Base-by-base conservation (phyloP, 2,329 filamentous ascomycete species). In the Catunica adiposa region DNA sequence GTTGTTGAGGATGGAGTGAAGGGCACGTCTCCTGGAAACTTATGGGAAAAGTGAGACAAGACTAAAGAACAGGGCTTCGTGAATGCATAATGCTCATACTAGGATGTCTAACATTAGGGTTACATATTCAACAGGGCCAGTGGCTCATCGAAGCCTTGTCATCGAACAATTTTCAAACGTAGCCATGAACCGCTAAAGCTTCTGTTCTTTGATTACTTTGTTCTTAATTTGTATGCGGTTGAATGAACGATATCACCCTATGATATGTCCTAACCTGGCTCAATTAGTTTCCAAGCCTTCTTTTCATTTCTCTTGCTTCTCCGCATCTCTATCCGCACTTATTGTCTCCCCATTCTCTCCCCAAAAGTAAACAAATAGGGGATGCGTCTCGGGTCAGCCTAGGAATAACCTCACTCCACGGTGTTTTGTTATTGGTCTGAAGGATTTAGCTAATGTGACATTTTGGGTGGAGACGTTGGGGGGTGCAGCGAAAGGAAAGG, bases 391-490 rank as follows among this genome's bases (percentile, higher is more conserved):
- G 17, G 15, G 22, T 14, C 22, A 22, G 9, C 22, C 20, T n/a
- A 11, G 11, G 23, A 11, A 7, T 51, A 51, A 9, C 11, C 1
- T 22, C 26, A 51, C 50, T 15, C 50, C 26, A 11, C 15, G 26
- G 50, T 34, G n/a, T 40, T 15, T 17, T 7, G n/a, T 52, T 53
- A 40, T 20, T 34, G 5, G 7, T 53, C 17, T 15, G 22, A 40
- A 53, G 51, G 25, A 53, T 37, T 11, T 15, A 53, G 37, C 26
- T 48, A 48, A 48, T 48, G 44, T 48, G 44, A 48, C 23, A 48
- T 48, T 26, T 25, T 26, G 23, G 17, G 44, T 48, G 44, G 44
- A n/a, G 44, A 25, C 23, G 6, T 15, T 48, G 34, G 22, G 34
- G 22, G 51, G 23, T 22, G 9, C 23, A 14, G n/a, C 38, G n/a